These are phyloP conservation scores for Penicillium canescens DNA, from an alignment of 495 filamentous ascomycete genomes.

Conservation along the genomic window DNA sequence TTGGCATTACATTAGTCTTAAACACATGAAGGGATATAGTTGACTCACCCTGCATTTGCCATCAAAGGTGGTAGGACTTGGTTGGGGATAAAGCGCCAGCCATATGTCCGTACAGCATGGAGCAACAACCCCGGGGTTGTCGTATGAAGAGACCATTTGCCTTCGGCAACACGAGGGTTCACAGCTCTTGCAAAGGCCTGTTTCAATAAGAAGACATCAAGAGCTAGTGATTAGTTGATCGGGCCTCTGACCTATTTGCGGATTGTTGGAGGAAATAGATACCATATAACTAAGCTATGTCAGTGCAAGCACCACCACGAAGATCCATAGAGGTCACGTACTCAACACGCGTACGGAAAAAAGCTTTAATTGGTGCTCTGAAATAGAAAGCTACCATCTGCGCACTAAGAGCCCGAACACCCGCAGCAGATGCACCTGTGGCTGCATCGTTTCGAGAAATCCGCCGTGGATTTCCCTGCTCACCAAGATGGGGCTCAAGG, in stretches of 20 bases:
- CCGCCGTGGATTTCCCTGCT: conserved; percentile 21
- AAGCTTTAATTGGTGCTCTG: conserved; percentile 82
- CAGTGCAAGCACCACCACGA: conserved; percentile 14
- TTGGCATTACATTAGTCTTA: not conserved
- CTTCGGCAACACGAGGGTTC: conserved; percentile 58
- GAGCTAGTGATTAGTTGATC: conserved; percentile 24
- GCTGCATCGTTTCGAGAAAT: conserved; percentile 68
- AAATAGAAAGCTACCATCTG: conserved; percentile 87
- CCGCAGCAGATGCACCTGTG: conserved; percentile 72
- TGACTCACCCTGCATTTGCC: conserved; percentile 68
- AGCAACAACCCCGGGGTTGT: conserved; percentile 77
- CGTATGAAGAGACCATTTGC: conserved; percentile 66
- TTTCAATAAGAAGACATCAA: conserved; percentile 2
- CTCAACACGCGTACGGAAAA: conserved; percentile 86
- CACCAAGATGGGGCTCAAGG: conserved; percentile 18
- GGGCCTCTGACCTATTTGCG: not conserved
- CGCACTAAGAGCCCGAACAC: conserved; percentile 75
- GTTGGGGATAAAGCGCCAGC: conserved; percentile 85
- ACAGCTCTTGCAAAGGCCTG: conserved; percentile 69
- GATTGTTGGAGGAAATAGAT: conserved; percentile 9
- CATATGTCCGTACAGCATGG: conserved; percentile 75
- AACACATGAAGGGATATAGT: not conserved
- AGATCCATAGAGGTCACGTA: conserved; percentile 45
- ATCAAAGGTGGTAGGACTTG: conserved; percentile 84
- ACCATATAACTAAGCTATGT: conserved; percentile 59